Conservation (phyloP, 108 stramenopile genomes). For the Nitzschia sp. region DNA sequence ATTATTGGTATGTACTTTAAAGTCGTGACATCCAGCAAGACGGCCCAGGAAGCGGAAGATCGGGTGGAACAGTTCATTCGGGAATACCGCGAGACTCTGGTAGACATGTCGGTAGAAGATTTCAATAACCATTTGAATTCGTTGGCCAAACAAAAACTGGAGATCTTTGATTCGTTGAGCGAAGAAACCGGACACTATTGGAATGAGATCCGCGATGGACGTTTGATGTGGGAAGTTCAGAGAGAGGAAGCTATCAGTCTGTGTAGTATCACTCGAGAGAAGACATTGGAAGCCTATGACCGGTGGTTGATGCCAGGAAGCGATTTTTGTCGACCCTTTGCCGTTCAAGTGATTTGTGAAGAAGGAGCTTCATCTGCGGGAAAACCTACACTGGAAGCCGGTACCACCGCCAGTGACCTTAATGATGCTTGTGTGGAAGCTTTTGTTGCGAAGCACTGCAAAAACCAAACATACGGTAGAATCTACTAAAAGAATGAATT, state of each 20-base stretch:
- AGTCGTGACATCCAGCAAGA: constrained; percentile 65
- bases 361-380: constrained; percentile 52
- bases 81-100: constrained; percentile 50
- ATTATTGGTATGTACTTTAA: constrained; percentile 74
- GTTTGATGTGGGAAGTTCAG: constrained; percentile 64
- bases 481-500: constrained; percentile 26
- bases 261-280: constrained; percentile 54
- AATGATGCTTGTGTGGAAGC: constrained; percentile 46
- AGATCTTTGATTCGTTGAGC: constrained; percentile 73
- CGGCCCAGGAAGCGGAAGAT: constrained; percentile 50
- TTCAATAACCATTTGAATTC: constrained; percentile 71
- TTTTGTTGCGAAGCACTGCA: constrained; percentile 53
- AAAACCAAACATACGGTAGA: constrained; percentile 47
- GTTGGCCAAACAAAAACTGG: constrained; percentile 75
- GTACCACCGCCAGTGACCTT: constrained; percentile 31
- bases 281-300: constrained; percentile 67
- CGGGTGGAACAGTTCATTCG: constrained; percentile 72
- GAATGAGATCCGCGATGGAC: constrained; percentile 66
- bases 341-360: constrained; percentile 71
- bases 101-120: constrained; percentile 51
- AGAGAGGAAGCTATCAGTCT: constrained; percentile 67
- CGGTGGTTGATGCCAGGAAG: constrained; percentile 65
- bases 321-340: constrained; percentile 44
- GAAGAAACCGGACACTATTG: constrained; percentile 66
- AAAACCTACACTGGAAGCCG: constrained; percentile 43